A percentile compares a stretch with the other conserved stretches of the same genome.
Conservation (phyloP, 2,329 filamentous ascomycete genomes). For the Sphaerulina vaccinii region DNA sequence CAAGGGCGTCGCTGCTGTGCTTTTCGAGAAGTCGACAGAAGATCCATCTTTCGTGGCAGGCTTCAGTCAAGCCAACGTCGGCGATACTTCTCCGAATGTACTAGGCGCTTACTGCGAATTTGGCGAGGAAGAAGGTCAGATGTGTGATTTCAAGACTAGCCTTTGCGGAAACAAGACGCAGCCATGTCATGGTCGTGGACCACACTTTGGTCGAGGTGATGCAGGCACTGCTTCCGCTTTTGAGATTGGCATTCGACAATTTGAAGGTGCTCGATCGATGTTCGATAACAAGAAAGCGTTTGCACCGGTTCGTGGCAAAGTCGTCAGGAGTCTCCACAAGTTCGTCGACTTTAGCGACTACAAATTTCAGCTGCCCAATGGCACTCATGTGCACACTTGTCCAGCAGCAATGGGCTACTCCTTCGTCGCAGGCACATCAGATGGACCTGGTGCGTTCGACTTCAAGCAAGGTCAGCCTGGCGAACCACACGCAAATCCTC, state of each 20-base stretch:
- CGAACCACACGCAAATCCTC: slow-evolving; percentile 68
- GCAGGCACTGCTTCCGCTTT: slow-evolving; percentile 67
- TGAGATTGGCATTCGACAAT: slow-evolving; percentile 75
- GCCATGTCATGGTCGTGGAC: slow-evolving; percentile 71
- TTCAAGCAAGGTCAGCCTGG: slow-evolving; percentile 85
- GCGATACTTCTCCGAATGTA: slow-evolving; percentile 86
- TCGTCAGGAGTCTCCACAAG: slow-evolving; percentile 78
- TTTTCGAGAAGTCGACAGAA: slow-evolving; percentile 68
- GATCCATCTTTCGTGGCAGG: slow-evolving; percentile 77
- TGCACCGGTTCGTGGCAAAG: slow-evolving; percentile 59
- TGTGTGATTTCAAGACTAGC: slow-evolving; percentile 76
- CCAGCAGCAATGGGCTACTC: slow-evolving; percentile 86
- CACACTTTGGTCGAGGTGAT: slow-evolving; percentile 65
- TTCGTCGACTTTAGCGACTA: slow-evolving; percentile 80
- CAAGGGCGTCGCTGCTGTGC: slow-evolving; percentile 85
- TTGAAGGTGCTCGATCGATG: slow-evolving; percentile 57
- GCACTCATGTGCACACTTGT: slow-evolving; percentile 70
- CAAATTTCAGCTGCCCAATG: slow-evolving; percentile 71
- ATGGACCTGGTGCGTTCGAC: slow-evolving; percentile 87
- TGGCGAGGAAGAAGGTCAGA: slow-evolving; percentile 60
- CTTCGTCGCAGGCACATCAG: slow-evolving; percentile 88
- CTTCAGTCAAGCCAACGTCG: slow-evolving; percentile 88
- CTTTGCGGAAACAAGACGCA: slow-evolving; percentile 75
- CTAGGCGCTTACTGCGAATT: slow-evolving; percentile 88
- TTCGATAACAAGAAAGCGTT: slow-evolving; percentile 50